Conservation (phyloP, 257 asterid genomes). For the Jaltomata sinuosa region DNA sequence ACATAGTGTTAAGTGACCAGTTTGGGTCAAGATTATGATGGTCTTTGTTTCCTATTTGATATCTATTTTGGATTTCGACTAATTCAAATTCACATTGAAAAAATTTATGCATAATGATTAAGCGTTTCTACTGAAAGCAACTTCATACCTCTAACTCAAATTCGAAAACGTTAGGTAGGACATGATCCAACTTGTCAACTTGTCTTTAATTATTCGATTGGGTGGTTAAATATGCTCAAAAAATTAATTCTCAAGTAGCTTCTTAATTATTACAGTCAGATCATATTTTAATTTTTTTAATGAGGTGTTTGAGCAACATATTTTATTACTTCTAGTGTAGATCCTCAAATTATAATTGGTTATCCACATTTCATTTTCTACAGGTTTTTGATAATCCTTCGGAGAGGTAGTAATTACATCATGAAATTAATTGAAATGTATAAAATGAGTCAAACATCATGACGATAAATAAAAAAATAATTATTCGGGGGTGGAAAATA, state of each 20-base stretch:
- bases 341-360: background rate
- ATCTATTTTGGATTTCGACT: background rate
- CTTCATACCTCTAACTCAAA: background rate
- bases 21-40: background rate
- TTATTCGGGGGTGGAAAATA: background rate
- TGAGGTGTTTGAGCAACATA: background rate
- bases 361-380: background rate
- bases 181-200: background rate
- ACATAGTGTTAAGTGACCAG: background rate
- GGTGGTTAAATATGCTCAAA: background rate
- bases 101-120: too few species aligned
- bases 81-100: background rate
- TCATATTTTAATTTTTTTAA: background rate
- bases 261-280: background rate
- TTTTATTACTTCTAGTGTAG: background rate
- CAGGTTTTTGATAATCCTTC: background rate
- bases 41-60: background rate
- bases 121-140: background rate
- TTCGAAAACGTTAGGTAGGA: background rate
- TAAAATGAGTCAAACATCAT: background rate
- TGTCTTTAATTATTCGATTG: too few species aligned
- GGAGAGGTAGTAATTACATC: rapidly evolving
- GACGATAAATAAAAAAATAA: background rate
- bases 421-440: background rate
- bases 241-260: background rate